These are phyloP conservation scores for Avena atlantica DNA, from an alignment of 176 grass and related monocot genomes.

Conservation along the genomic window DNA sequence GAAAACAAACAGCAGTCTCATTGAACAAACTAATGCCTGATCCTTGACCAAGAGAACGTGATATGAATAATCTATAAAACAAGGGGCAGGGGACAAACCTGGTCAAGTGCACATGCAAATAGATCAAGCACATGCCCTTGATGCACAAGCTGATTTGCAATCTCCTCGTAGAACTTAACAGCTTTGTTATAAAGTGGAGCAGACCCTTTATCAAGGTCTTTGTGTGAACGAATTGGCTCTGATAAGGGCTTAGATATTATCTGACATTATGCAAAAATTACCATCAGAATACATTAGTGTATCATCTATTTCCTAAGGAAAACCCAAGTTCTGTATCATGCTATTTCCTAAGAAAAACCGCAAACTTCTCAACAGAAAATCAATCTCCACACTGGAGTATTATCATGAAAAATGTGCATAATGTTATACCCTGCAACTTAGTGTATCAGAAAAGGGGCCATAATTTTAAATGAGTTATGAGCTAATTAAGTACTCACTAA, in stretches of 20 bases:
- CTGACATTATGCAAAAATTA: slow-evolving; percentile 60
- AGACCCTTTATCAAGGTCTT: slow-evolving; percentile 86
- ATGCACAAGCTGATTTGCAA: slow-evolving; percentile 90
- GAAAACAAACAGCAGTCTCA: slow-evolving; percentile 4
- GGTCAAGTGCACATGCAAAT: slow-evolving; percentile 92
- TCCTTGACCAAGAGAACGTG: not conserved
- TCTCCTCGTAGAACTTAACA: slow-evolving; percentile 82
- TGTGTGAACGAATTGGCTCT: slow-evolving; percentile 94
- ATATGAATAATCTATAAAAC: slow-evolving; percentile 25
- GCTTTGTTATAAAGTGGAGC: slow-evolving; percentile 75
- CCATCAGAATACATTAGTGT: slow-evolving; percentile 23
- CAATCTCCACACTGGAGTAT: slow-evolving; percentile 2
- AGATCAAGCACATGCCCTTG: slow-evolving; percentile 97
- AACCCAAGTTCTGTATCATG: not conserved
- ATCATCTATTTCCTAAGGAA: slow-evolving; percentile 15
- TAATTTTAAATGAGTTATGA: not conserved
- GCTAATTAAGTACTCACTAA: not conserved
- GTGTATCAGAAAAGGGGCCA: slow-evolving; percentile 7
- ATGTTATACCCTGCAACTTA: slow-evolving; percentile 4
- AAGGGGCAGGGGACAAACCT: slow-evolving; percentile 56
- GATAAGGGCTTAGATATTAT: slow-evolving; percentile 82
- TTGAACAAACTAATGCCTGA: slow-evolving; percentile 22
- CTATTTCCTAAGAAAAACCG: not conserved
- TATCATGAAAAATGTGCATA: not conserved
- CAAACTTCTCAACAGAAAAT: not conserved